These are phyloP conservation scores for Thielaviopsis ethacetica DNA, from an alignment of 2,329 filamentous ascomycete species.

Conservation along the genomic window DNA sequence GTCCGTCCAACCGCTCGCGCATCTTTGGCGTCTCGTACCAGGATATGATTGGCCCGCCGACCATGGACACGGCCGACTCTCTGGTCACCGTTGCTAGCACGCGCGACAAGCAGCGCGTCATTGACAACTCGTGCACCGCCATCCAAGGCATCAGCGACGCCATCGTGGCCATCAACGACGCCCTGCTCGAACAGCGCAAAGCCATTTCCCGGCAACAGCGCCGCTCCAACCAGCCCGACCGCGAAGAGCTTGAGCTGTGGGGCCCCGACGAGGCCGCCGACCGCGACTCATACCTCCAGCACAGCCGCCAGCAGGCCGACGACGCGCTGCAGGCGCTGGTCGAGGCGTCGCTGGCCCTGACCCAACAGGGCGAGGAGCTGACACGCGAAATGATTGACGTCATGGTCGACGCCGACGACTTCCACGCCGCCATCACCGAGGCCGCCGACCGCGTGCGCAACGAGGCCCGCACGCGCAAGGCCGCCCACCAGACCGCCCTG, in stretches of 20 bases:
- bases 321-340: conserved; percentile 1
- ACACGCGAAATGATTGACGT: conserved; percentile 34
- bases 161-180: conserved; percentile 6
- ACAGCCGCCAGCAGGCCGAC: not conserved
- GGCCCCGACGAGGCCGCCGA: not conserved
- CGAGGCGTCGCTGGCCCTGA: not conserved
- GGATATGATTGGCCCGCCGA: conserved; percentile 1
- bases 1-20: not conserved
- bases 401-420: conserved; percentile 33
- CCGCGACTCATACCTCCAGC: not conserved
- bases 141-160: conserved; percentile 6
- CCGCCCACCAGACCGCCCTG: not conserved
- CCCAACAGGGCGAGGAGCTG: conserved; percentile 23
- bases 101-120: not conserved
- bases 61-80: not conserved
- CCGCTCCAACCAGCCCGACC: not conserved
- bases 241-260: conserved; percentile 2
- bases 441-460: conserved; percentile 18
- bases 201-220: conserved; percentile 1
- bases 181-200: conserved; percentile 5
- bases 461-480: conserved; percentile 13
- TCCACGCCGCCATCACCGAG: conserved; percentile 23
- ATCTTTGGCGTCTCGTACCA: not conserved
- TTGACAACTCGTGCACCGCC: conserved; percentile 1
- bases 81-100: not conserved